Evolutionary conservation across 495 filamentous ascomycete genomes (phyloP).

Genomic region (Penicillium cataractarum): DNA sequence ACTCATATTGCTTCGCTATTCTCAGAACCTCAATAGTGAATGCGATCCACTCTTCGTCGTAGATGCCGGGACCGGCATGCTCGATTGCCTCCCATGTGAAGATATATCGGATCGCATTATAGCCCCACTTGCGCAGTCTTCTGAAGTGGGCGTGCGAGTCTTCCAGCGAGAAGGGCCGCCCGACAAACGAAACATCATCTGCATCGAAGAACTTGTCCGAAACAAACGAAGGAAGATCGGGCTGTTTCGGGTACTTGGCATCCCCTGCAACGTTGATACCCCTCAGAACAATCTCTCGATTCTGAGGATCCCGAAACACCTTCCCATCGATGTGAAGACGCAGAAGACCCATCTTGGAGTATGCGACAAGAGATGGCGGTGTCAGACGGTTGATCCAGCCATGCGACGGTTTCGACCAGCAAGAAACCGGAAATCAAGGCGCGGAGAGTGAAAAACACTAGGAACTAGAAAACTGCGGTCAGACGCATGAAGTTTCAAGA

Average conservation of each 20-base stretch:
- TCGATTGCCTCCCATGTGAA: conserved; percentile 99
- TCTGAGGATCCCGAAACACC: conserved; percentile 71
- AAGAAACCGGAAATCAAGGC: not conserved
- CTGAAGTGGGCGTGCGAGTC: conserved; percentile 88
- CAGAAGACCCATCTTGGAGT: conserved; percentile 40
- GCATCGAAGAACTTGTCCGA: conserved; percentile 85
- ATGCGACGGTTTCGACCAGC: not conserved
- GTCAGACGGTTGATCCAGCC: not conserved
- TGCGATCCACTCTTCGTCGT: conserved; percentile 92
- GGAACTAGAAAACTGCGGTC: not conserved
- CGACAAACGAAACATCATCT: conserved; percentile 88
- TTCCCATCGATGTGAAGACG: conserved; percentile 78
- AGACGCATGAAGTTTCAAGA: not conserved
- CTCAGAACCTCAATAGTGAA: conserved; percentile 86
- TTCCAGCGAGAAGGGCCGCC: conserved; percentile 77
- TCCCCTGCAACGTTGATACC: conserved; percentile 73
- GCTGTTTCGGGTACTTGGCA: conserved; percentile 72
- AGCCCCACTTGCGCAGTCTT: conserved; percentile 83
- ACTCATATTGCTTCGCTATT: conserved; percentile 84
- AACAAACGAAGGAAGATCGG: conserved; percentile 80
- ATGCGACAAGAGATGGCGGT: not conserved
- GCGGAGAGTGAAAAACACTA: not conserved
- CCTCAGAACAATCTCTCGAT: conserved; percentile 68
- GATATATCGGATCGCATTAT: conserved; percentile 93
- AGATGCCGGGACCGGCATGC: conserved; percentile 86